These are phyloP conservation scores for Mycena citricolor DNA, from an alignment of 1,284 basidiomycete genomes.

Conservation along the genomic window DNA sequence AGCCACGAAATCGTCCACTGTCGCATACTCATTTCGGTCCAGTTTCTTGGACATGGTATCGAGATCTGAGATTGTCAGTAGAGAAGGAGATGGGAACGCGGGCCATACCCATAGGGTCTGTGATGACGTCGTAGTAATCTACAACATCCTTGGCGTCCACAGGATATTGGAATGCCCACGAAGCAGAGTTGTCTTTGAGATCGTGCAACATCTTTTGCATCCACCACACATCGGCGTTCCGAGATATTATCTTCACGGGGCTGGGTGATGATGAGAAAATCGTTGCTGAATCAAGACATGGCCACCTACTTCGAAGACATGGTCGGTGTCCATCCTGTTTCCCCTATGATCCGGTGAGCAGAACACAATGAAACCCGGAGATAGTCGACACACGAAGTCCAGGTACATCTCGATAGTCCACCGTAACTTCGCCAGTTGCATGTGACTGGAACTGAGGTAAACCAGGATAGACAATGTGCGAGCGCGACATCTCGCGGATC, in stretches of 20 bases:
- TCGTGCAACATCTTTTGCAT: constrained; percentile 89
- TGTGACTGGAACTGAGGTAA: constrained; percentile 78
- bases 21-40: constrained; percentile 77
- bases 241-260: constrained; percentile 44
- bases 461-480: constrained; percentile 86
- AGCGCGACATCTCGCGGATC: constrained; percentile 86
- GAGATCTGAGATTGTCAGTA: constrained; percentile 59
- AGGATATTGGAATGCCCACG: constrained; percentile 88
- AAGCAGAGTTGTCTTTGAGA: constrained; percentile 75
- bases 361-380: constrained; percentile 12
- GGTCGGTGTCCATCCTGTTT: constrained; percentile 92
- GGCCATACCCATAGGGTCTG: constrained; percentile 86
- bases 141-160: constrained; percentile 83
- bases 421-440: constrained; percentile 45
- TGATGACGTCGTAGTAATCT: constrained; percentile 92
- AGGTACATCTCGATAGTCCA: constrained; percentile 79
- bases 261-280: constrained; percentile 24
- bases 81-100: not conserved
- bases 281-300: not conserved
- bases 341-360: constrained; percentile 46
- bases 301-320: constrained; percentile 73
- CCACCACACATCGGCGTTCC: constrained; percentile 56
- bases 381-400: constrained; percentile 65
- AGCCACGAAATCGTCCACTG: constrained; percentile 74
- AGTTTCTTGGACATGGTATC: constrained; percentile 93